Base-by-base conservation (phyloP, 306 rosid genomes). In the Cucumis sativus region DNA sequence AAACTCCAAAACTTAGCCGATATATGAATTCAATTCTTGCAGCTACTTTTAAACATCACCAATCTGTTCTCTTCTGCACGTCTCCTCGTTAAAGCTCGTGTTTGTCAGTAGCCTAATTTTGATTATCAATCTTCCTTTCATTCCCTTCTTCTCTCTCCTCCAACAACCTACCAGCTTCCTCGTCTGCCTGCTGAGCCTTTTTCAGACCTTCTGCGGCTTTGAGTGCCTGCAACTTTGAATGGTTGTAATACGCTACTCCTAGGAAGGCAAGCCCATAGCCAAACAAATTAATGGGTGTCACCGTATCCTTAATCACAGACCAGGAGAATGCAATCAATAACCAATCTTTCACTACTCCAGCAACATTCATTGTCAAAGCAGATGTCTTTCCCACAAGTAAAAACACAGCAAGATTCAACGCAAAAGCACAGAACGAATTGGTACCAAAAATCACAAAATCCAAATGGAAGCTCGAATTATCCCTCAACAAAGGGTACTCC, bases 271-370 rank as follows among this genome's bases (percentile, higher is more conserved):
- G 75, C 17, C 92, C 95, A 64, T 95, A 95, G 0, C 98, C 98
- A 20, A 95, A 77, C 86, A 95, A 82, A 65, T 95, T 95, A 39
- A 95, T 33, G 1, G 98, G 87, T 0, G 98, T 95, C 60, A 95
- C 97, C 0, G 87, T 92, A 69, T 92, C 98, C 96, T 92, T 95
- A 8, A 95, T 95, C 79, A 95, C 98, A 1, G 98, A 95, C 98
- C 98, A 95, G 8, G 98, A 95, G 83, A 95, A 95, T 0, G 97
- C 97, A 55, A 95, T 95, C 90, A 95, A 72, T 14, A 95, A 86
- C 98, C 97, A 95, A 76, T 95, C 99, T 81, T 95, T 95, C 37
- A 92, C 97, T 47, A 92, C 99, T 14, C 99, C 99, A 43, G 99
- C 99, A 17, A 95, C 99, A 75, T 95, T 95, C 99, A 95, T 92